Conservation (phyloP, 75 land plant species). For the Pinus taeda region DNA sequence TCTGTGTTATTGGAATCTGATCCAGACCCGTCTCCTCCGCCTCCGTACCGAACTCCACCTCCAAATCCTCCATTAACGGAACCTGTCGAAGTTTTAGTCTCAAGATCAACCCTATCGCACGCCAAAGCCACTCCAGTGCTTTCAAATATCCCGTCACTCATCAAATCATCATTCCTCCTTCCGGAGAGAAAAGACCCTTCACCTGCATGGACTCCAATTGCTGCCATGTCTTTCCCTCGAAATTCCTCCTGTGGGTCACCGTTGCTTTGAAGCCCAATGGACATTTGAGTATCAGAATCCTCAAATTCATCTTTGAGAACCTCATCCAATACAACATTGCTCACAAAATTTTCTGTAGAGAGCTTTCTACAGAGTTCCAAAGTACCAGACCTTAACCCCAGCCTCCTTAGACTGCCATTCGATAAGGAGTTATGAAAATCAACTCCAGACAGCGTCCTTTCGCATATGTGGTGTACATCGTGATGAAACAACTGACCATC, state of each 20-base stretch:
- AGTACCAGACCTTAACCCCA: not conserved
- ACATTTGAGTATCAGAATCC: not conserved
- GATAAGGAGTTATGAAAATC: not conserved
- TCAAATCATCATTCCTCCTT: not conserved
- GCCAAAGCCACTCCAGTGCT: not conserved
- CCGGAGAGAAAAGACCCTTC: not conserved
- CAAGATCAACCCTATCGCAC: not conserved
- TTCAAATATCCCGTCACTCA: not conserved
- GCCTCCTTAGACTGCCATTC: not conserved
- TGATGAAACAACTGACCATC: not conserved
- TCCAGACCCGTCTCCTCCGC: conserved; percentile 9
- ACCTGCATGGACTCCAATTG: not conserved
- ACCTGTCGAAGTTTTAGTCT: not conserved
- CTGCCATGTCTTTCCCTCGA: not conserved
- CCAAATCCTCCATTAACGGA: not conserved
- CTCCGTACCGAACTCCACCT: conserved; percentile 14
- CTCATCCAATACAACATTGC: conserved; percentile 10
- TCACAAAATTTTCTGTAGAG: not conserved
- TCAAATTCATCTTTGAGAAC: not conserved
- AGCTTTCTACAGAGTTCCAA: not conserved
- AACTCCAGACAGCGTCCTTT: conserved; percentile 16
- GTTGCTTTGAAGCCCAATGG: not conserved
- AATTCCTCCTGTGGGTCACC: not conserved
- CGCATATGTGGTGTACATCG: too few species aligned
- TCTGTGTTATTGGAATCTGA: too few species aligned